Conservation (phyloP, 192 early-diverging fungal species). For the Linnemannia exigua region DNA sequence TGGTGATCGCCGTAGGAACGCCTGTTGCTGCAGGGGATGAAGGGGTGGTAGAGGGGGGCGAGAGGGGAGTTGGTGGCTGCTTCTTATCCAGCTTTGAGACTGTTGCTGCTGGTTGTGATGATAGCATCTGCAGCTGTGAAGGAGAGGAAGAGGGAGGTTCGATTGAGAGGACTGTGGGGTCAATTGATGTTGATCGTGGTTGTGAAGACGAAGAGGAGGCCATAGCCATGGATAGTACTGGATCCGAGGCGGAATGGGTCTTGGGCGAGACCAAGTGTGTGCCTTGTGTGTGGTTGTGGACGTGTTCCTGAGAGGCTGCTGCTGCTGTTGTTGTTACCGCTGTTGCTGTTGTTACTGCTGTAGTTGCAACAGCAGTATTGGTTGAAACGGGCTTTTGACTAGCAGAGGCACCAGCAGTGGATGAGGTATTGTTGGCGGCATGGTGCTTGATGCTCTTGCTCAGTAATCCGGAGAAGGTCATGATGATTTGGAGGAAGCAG, state of each 20-base stretch:
- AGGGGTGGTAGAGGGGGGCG: not conserved
- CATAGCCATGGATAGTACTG: not conserved
- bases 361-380: not conserved
- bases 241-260: not conserved
- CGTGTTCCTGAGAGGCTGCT: not conserved
- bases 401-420: constrained; percentile 8
- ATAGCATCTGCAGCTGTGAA: not conserved
- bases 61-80: not conserved
- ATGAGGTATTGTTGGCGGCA: not conserved
- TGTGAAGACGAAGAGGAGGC: not conserved
- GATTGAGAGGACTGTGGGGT: not conserved
- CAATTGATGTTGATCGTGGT: not conserved
- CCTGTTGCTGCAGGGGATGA: not conserved
- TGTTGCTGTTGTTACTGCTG: not conserved
- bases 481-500: not conserved
- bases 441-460: constrained; percentile 34
- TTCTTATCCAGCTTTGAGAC: not conserved
- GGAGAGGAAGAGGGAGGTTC: not conserved
- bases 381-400: not conserved
- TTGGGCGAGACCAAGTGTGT: not conserved
- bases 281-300: not conserved
- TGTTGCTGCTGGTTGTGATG: constrained; percentile 4
- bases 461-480: constrained; percentile 50
- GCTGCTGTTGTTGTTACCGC: not conserved
- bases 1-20: not conserved